Evolutionary conservation across 768 basidiomycete species (phyloP), one percentile per base, ranked within the genome.

Genomic region (Psilocybe cubensis): DNA sequence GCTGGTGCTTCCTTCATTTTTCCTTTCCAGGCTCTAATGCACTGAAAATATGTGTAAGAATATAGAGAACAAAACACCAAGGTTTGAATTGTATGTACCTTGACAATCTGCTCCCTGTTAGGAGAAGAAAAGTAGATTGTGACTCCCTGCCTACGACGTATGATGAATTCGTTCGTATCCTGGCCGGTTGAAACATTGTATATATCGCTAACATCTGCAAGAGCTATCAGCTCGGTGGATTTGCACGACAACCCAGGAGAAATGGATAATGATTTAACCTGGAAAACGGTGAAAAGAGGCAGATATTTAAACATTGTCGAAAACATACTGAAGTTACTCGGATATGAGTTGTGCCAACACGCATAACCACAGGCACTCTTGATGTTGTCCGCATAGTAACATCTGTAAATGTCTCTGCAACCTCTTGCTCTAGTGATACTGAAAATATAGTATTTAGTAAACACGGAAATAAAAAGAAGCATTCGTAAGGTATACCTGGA

Each of bases 191-290:
- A 84, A 20, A 94, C 85, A 43, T 89, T 90, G 72, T 93, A 91
- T 1, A 92, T 83, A 63, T 97, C 94, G 72, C 92, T 92, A 60
- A 97, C 83, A 57, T 96, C 94, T 3, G 82, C 73, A 23, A 95
- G 72, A 5, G 85, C 81, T 52, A 96, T 86, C 52, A 96, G 85
- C 64, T 97, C 94, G 1, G 88, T 90, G 2, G 90, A 85, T 73
- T 86, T 85, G 72, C 91, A 90, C 9, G 85, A 80, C 48, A 93
- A 72, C 0, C 77, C 74, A 1, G 88, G 83, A 3, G 87, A 89
- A 42, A 95, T 83, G 7, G 83, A 77, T 63, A 83, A 81, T n/a
- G 91, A 83, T 66, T 88, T 90, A 61, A 84, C 79, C 86, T 90
- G 18, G 41, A 52, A 38, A 23, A 40, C 10, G 27, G 44, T 28